phyloP scores from a whole-genome alignment of 768 basidiomycete species.

The Baorangia bicolor region DNA sequence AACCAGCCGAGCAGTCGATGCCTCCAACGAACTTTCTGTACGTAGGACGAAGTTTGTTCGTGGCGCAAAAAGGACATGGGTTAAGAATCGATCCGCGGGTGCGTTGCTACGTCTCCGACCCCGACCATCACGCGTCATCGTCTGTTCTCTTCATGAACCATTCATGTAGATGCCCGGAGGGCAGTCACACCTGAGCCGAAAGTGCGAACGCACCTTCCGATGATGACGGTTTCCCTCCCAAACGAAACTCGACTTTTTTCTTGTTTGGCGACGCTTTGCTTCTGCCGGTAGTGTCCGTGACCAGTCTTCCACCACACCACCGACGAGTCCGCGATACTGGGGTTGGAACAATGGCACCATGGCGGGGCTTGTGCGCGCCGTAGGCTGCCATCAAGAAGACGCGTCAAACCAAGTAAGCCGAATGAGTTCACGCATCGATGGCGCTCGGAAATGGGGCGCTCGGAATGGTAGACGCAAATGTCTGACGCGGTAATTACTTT shows the following conservation, averaged over 20 bases:
- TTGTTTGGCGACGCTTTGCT: not conserved
- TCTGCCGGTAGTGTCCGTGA: not conserved
- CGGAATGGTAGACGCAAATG: not conserved
- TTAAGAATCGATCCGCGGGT: constrained; percentile 13
- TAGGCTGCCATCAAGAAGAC: not conserved
- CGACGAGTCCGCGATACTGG: not conserved
- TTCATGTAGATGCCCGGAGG: too few species aligned
- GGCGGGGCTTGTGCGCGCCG: constrained; percentile 1
- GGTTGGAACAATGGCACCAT: not conserved
- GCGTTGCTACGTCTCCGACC: not conserved
- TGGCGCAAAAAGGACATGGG: not conserved
- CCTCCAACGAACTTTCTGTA: not conserved
- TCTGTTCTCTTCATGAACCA: too few species aligned
- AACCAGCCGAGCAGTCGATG: not conserved
- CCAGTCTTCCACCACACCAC: not conserved
- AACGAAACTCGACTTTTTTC: not conserved
- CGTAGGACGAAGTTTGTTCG: not conserved
- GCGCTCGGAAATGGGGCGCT: not conserved
- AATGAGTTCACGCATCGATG: not conserved
- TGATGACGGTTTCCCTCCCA: not conserved
- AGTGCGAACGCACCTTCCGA: too few species aligned
- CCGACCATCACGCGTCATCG: constrained; percentile 14
- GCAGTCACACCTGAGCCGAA: too few species aligned
- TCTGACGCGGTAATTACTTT: constrained; percentile 6
- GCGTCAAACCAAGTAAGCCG: not conserved